These are phyloP conservation scores for Pythium chondricola DNA, from an alignment of 352 stramenopile species.

Conservation along the genomic window DNA sequence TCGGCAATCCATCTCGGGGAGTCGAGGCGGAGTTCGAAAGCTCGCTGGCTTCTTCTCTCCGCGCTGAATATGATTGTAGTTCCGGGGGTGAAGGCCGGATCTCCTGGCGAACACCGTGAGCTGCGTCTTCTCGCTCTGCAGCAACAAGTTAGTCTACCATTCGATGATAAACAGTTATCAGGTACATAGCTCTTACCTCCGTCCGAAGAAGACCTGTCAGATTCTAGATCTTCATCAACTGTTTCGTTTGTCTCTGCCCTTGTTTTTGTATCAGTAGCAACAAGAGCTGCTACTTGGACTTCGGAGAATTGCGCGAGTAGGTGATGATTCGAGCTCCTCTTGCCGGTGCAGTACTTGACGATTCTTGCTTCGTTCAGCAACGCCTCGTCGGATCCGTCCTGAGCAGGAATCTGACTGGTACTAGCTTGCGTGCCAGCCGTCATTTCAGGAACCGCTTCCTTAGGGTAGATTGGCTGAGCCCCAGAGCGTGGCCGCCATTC, in stretches of 20 bases:
- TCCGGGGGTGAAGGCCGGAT: too few relatives aligned
- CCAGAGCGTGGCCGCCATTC: slow-evolving; percentile 5
- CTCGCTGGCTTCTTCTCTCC: too few relatives aligned
- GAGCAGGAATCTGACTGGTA: not conserved
- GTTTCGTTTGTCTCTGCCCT: not conserved
- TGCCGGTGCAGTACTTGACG: slow-evolving; percentile 10
- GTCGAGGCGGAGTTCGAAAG: too few relatives aligned
- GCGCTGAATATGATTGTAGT: too few relatives aligned
- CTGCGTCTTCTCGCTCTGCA: too few relatives aligned
- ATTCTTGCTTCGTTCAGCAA: slow-evolving; percentile 12
- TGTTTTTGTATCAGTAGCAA: slow-evolving; percentile 3
- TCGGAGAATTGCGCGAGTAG: slow-evolving; percentile 29
- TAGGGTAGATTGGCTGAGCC: slow-evolving; percentile 14
- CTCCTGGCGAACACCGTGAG: too few relatives aligned
- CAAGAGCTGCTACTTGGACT: slow-evolving; percentile 23
- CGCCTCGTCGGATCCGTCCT: not conserved
- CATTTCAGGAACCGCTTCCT: slow-evolving; percentile 5
- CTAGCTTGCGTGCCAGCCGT: not conserved
- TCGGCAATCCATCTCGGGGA: too few relatives aligned
- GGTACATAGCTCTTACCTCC: not conserved
- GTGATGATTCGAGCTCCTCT: slow-evolving; percentile 24
- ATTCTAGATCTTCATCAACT: not conserved
- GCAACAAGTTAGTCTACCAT: too few relatives aligned
- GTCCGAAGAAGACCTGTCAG: not conserved
- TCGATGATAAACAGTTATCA: too few relatives aligned